Evolutionary conservation across 345 rosid genomes (phyloP).

Genomic region (Erysimum cheiranthoides): DNA sequence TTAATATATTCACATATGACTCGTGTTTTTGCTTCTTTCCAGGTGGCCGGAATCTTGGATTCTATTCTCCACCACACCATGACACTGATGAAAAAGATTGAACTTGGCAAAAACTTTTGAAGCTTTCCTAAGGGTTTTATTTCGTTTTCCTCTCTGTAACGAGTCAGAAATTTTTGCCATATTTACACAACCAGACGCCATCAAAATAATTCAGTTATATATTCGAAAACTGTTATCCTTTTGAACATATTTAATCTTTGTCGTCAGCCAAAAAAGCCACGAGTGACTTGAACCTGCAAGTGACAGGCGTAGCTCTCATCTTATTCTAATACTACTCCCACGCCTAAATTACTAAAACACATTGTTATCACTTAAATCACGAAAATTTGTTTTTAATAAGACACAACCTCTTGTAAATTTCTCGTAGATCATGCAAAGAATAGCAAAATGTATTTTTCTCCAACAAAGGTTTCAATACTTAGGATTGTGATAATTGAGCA

Average conservation of each 20-base stretch:
- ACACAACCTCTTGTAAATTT: too few species aligned
- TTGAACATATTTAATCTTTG: neutral
- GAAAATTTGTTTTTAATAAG: neutral
- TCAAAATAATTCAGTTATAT: conserved; percentile 19
- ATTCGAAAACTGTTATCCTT: conserved; percentile 1
- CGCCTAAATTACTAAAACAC: neutral
- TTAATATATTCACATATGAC: neutral
- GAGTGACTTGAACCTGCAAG: neutral
- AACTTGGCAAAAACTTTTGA: conserved; percentile 92
- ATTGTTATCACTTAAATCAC: neutral
- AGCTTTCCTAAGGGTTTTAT: conserved; percentile 1
- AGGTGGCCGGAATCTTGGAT: conserved; percentile 99
- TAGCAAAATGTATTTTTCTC: too few species aligned
- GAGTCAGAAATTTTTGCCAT: conserved; percentile 17
- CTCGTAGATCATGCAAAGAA: too few species aligned
- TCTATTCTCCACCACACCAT: conserved; percentile 80
- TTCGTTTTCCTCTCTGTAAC: conserved; percentile 25
- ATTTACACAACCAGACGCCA: conserved; percentile 15
- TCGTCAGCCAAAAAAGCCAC: neutral
- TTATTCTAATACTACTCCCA: neutral
- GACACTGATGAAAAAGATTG: conserved; percentile 87
- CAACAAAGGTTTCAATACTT: too few species aligned
- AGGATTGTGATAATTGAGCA: too few species aligned
- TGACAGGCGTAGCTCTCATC: neutral
- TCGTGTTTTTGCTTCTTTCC: conserved; percentile 37